Conservation (phyloP, 805 yeast genomes). For the Monosporozyma unispora region DNA sequence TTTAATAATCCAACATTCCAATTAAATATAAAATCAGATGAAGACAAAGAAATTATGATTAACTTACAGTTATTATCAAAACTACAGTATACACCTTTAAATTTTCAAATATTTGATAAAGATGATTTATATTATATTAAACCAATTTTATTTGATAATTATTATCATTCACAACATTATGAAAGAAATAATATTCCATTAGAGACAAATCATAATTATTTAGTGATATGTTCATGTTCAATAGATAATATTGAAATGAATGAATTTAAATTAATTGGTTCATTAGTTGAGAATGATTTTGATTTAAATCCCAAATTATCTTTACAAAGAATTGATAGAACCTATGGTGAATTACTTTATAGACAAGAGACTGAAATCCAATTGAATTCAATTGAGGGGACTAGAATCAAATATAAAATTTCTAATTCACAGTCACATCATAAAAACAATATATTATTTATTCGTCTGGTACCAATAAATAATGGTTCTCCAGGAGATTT, state of each 20-base stretch:
- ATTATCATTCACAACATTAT: slow-evolving; percentile 9
- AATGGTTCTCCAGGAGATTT: not conserved
- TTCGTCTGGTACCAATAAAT: slow-evolving; percentile 14
- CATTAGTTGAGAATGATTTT: not conserved
- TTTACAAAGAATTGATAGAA: slow-evolving; percentile 7
- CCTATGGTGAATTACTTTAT: slow-evolving; percentile 20
- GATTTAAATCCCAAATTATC: not conserved
- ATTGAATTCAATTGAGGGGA: not conserved
- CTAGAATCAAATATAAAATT: slow-evolving; percentile 9
- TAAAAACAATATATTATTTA: slow-evolving; percentile 9
- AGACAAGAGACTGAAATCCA: slow-evolving; percentile 5
- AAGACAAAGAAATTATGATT: slow-evolving; percentile 6
- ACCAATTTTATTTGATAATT: slow-evolving; percentile 16
- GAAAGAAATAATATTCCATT: slow-evolving; percentile 10
- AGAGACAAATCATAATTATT: slow-evolving; percentile 15
- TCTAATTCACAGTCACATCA: not conserved
- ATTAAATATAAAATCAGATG: slow-evolving; percentile 7
- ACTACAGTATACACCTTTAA: slow-evolving; percentile 8
- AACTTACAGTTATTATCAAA: slow-evolving; percentile 14
- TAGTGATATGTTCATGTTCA: slow-evolving; percentile 16
- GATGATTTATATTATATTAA: slow-evolving; percentile 14
- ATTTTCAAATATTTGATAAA: slow-evolving; percentile 17
- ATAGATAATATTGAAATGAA: not conserved
- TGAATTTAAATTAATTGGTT: slow-evolving; percentile 8
- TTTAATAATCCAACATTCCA: slow-evolving; percentile 20